A percentile compares a stretch with the other conserved stretches of the same genome.
Conservation (phyloP, 108 stramenopile genomes). For the Halocafeteria seosinensis region DNA sequence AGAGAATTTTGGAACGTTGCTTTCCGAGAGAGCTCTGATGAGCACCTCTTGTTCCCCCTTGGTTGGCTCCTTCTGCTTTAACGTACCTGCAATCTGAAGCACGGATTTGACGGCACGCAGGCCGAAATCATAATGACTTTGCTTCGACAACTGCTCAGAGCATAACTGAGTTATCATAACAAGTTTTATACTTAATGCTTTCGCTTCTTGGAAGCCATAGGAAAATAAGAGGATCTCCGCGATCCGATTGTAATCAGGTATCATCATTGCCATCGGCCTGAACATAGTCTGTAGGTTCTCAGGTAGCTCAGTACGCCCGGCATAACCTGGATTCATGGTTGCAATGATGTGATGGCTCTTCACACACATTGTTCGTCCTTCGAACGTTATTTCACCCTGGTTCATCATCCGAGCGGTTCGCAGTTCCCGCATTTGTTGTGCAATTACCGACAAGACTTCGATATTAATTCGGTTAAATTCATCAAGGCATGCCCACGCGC, state of each 20-base stretch:
- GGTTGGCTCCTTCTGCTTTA: slow-evolving; percentile 15
- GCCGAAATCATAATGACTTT: slow-evolving; percentile 40
- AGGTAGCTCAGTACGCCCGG: slow-evolving; percentile 39
- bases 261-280: slow-evolving; percentile 43
- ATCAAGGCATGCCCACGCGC: slow-evolving; percentile 36
- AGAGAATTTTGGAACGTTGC: slow-evolving; percentile 47
- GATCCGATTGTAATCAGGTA: slow-evolving; percentile 35
- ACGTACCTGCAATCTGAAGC: slow-evolving; percentile 30
- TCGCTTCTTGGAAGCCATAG: slow-evolving; percentile 29
- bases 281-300: slow-evolving; percentile 36
- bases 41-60: slow-evolving; percentile 34
- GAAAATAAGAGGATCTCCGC: slow-evolving; percentile 37
- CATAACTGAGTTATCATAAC: slow-evolving; percentile 22
- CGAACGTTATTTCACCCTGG: slow-evolving; percentile 13
- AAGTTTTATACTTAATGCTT: slow-evolving; percentile 7
- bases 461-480: slow-evolving; percentile 43
- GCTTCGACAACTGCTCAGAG: slow-evolving; percentile 36
- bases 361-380: slow-evolving; percentile 18
- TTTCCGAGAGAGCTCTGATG: slow-evolving; percentile 39
- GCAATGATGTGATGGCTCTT: slow-evolving; percentile 27
- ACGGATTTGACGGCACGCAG: slow-evolving; percentile 39
- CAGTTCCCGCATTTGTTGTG: slow-evolving; percentile 30
- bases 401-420: slow-evolving; percentile 19
- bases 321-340: slow-evolving; percentile 42
- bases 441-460: slow-evolving; percentile 39